These are phyloP conservation scores for Nelumbo lutea DNA, from an alignment of 164 flowering plant species.

Conservation along the genomic window DNA sequence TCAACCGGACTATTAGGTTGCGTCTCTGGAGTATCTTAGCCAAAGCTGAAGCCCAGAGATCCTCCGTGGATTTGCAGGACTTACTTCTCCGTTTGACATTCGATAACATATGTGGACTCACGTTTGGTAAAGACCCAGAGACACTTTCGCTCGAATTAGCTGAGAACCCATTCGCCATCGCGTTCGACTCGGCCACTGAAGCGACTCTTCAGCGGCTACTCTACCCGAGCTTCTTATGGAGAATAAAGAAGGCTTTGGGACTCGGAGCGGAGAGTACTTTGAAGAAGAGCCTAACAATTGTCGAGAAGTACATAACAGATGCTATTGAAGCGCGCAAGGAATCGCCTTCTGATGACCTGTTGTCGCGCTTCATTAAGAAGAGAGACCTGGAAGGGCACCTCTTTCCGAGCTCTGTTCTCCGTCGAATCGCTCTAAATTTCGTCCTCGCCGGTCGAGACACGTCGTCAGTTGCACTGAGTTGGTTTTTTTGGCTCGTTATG, in stretches of 20 bases:
- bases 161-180: constrained; percentile 60
- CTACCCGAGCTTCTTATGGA: constrained; percentile 69
- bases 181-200: constrained; percentile 85
- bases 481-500: constrained; percentile 86
- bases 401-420: constrained; percentile 48
- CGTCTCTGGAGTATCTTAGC: constrained; percentile 68
- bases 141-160: constrained; percentile 63
- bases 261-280: constrained; percentile 51
- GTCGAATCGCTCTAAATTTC: constrained; percentile 78
- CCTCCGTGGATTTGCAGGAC: constrained; percentile 71
- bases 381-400: constrained; percentile 47
- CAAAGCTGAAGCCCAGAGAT: constrained; percentile 28
- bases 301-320: constrained; percentile 62
- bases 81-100: constrained; percentile 70
- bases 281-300: constrained; percentile 43
- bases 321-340: constrained; percentile 50
- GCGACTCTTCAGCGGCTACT: constrained; percentile 66
- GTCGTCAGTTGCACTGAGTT: constrained; percentile 83
- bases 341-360: constrained; percentile 60
- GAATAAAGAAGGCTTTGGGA: constrained; percentile 46
- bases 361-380: constrained; percentile 76
- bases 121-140: constrained; percentile 84
- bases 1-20: constrained; percentile 60
- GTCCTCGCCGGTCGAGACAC: constrained; percentile 93
- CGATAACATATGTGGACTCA: constrained; percentile 86